A percentile compares a stretch with the other conserved stretches of the same genome.
phyloP scores from a whole-genome alignment of 805 yeast genomes.

The Candida tibetensis region DNA sequence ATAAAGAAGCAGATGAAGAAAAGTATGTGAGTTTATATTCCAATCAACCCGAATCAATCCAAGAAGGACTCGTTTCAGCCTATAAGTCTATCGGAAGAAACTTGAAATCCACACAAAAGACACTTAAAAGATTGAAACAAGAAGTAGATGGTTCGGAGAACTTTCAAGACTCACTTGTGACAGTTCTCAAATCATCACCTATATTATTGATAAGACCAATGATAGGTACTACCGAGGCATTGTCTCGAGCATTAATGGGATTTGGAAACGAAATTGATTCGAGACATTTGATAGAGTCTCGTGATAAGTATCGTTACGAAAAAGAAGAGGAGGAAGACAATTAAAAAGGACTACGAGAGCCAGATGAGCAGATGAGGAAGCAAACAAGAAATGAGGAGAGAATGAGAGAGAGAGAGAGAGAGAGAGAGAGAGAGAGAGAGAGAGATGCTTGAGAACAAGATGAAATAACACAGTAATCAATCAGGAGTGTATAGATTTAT shows the following conservation, averaged over 20 bases:
- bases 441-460: too few species aligned
- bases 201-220: constrained; percentile 77
- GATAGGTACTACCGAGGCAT: constrained; percentile 90
- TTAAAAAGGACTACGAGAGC: too few species aligned
- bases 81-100: constrained; percentile 69
- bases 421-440: too few species aligned
- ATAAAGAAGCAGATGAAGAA: constrained; percentile 19
- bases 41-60: constrained; percentile 71
- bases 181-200: constrained; percentile 75
- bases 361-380: background rate
- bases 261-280: constrained; percentile 79
- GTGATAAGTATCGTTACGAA: constrained; percentile 58
- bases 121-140: constrained; percentile 55
- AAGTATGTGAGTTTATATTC: constrained; percentile 69
- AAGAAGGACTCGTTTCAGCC: constrained; percentile 75
- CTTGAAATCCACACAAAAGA: constrained; percentile 60
- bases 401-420: too few species aligned
- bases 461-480: too few species aligned
- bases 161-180: constrained; percentile 63
- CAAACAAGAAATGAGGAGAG: background rate
- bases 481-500: too few species aligned
- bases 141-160: constrained; percentile 64
- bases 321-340: constrained; percentile 7
- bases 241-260: constrained; percentile 80
- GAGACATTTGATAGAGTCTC: constrained; percentile 50